phyloP scores from a whole-genome alignment of 1,284 basidiomycete species.

The Ustilago esculenta region DNA sequence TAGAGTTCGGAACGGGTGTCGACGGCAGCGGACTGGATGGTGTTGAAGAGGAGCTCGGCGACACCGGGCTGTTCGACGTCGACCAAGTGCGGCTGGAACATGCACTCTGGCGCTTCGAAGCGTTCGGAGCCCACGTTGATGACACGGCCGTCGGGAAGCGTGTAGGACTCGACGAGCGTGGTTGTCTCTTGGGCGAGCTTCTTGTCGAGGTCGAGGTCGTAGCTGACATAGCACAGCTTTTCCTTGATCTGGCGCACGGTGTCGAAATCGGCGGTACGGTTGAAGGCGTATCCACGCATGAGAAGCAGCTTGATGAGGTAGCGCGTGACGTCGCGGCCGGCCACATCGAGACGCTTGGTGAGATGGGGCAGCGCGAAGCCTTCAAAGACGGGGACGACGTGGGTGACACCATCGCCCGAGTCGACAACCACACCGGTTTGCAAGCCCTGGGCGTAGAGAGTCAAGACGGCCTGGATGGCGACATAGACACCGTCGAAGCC shows the following conservation, averaged over 20 bases:
- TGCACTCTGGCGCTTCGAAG: slow-evolving; percentile 99
- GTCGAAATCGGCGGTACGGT: slow-evolving; percentile 98
- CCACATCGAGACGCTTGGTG: slow-evolving; percentile 88
- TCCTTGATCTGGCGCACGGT: slow-evolving; percentile 99
- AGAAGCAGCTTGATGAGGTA: slow-evolving; percentile 98
- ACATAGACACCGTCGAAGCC: slow-evolving; percentile 96
- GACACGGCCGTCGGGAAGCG: slow-evolving; percentile 93
- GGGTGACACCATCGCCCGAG: slow-evolving; percentile 98
- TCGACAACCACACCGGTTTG: slow-evolving; percentile 98
- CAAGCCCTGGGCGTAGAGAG: slow-evolving; percentile 94
- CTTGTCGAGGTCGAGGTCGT: slow-evolving; percentile 94
- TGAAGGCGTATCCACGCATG: slow-evolving; percentile 99
- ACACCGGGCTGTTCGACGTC: slow-evolving; percentile 97
- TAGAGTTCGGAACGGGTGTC: slow-evolving; percentile 92
- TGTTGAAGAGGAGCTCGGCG: slow-evolving; percentile 96
- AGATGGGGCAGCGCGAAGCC: slow-evolving; percentile 95
- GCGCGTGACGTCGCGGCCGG: slow-evolving; percentile 95
- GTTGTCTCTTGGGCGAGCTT: slow-evolving; percentile 95
- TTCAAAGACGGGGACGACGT: slow-evolving; percentile 98
- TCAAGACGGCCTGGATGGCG: slow-evolving; percentile 97
- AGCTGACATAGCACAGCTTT: slow-evolving; percentile 94
- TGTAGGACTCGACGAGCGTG: slow-evolving; percentile 93
- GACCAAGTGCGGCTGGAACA: slow-evolving; percentile 99
- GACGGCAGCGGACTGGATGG: slow-evolving; percentile 90
- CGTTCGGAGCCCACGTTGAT: slow-evolving; percentile 99